Percentiles rank a stretch among this genome's conserved stretches.
phyloP scores from a whole-genome alignment of 1,284 basidiomycete genomes.

The Ustilago tritici region DNA sequence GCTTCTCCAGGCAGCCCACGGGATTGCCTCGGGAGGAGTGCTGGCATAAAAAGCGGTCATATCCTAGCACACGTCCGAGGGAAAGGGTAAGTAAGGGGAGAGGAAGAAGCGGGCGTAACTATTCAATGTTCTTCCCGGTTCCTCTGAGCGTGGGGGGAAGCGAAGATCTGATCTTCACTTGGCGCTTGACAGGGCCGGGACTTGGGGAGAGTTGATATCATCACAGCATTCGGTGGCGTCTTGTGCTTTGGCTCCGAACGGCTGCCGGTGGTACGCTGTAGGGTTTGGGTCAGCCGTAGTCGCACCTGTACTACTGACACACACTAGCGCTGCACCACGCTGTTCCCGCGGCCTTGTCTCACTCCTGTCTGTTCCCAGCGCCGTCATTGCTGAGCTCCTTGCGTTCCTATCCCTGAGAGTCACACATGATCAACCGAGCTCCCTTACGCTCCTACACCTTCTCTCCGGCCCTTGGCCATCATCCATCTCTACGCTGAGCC shows the following conservation, averaged over 20 bases:
- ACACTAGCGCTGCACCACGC: not conserved
- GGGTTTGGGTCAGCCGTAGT: too few species aligned
- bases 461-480: not conserved
- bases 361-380: not conserved
- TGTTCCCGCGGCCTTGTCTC: not conserved
- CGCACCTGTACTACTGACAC: not conserved
- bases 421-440: not conserved
- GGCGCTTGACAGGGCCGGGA: not conserved
- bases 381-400: constrained; percentile 12
- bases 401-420: not conserved
- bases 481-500: not conserved
- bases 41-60: not conserved
- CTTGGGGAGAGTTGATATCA: not conserved
- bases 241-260: not conserved
- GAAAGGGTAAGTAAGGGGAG: not conserved
- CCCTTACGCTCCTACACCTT: not conserved
- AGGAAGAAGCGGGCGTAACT: not conserved
- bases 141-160: not conserved
- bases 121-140: constrained; percentile 7
- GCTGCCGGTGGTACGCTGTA: too few species aligned
- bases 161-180: too few species aligned
- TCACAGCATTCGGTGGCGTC: not conserved
- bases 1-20: not conserved
- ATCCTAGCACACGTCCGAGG: not conserved
- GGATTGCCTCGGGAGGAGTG: constrained; percentile 1